Conservation (phyloP, 1,139 yeast species). For the Hansenula lynferdii region DNA sequence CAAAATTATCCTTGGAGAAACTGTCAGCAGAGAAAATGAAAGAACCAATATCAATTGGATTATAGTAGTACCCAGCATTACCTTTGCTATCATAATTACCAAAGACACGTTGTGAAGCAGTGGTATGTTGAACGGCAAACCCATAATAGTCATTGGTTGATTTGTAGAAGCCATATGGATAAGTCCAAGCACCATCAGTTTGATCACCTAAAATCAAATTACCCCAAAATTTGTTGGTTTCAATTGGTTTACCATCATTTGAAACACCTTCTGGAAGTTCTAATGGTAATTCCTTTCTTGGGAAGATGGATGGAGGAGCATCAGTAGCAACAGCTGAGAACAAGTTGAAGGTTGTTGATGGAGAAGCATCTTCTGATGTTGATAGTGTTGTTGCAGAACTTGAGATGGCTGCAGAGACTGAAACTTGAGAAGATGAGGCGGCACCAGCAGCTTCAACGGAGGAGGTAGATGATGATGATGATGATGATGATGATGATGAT, state of each 20-base stretch:
- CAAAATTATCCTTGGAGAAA: slow-evolving; percentile 32
- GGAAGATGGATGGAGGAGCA: slow-evolving; percentile 46
- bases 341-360: slow-evolving; percentile 32
- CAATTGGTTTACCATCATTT: slow-evolving; percentile 38
- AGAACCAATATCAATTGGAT: slow-evolving; percentile 49
- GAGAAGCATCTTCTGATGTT: no score
- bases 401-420: slow-evolving; percentile 19
- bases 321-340: slow-evolving; percentile 45
- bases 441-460: not conserved
- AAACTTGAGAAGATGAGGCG: not conserved
- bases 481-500: not conserved
- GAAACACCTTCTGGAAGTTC: slow-evolving; percentile 43
- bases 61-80: slow-evolving; percentile 40
- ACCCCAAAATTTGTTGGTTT: slow-evolving; percentile 70
- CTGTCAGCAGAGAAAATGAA: slow-evolving; percentile 53
- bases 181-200: slow-evolving; percentile 44
- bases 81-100: slow-evolving; percentile 32
- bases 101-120: slow-evolving; percentile 38
- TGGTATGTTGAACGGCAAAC: slow-evolving; percentile 56
- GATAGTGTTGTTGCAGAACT: slow-evolving; percentile 4
- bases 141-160: slow-evolving; percentile 42
- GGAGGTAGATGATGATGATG: not conserved
- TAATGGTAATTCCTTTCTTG: slow-evolving; percentile 41
- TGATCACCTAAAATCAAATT: slow-evolving; percentile 55
- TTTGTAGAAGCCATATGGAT: slow-evolving; percentile 64